Percentiles rank a stretch among this genome's conserved stretches.
These are phyloP conservation scores for Talaromyces sp. DNA, from an alignment of 2,329 filamentous ascomycete genomes.

Conservation along the genomic window DNA sequence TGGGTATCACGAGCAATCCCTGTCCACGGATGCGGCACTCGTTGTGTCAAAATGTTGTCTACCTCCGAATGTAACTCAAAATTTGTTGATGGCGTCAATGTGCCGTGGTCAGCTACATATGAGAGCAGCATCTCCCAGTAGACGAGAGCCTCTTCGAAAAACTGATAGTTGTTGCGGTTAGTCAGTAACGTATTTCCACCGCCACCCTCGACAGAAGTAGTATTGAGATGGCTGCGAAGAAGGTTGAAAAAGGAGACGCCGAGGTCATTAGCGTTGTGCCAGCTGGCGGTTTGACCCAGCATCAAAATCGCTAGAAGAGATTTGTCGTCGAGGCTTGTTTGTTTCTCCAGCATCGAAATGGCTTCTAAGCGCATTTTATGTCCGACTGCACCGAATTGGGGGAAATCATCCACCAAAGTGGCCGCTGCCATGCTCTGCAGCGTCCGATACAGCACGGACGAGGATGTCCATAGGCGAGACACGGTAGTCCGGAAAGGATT, in stretches of 20 bases:
- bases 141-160: slow-evolving; percentile 53
- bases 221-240: slow-evolving; percentile 38
- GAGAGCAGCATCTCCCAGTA: slow-evolving; percentile 59
- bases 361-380: slow-evolving; percentile 51
- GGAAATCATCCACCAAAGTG: slow-evolving; percentile 55
- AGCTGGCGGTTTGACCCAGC: slow-evolving; percentile 56
- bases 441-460: slow-evolving; percentile 55
- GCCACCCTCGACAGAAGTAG: slow-evolving; percentile 29
- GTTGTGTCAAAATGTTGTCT: slow-evolving; percentile 28
- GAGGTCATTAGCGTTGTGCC: slow-evolving; percentile 55
- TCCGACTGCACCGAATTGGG: slow-evolving; percentile 48
- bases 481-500: slow-evolving; percentile 60
- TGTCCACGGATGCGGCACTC: slow-evolving; percentile 36
- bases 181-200: slow-evolving; percentile 13
- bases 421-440: slow-evolving; percentile 63
- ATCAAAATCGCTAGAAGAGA: slow-evolving; percentile 56
- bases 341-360: slow-evolving; percentile 47
- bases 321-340: slow-evolving; percentile 48
- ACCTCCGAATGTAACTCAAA: slow-evolving; percentile 15
- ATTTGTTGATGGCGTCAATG: slow-evolving; percentile 21
- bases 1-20: slow-evolving; percentile 35
- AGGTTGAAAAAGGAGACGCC: slow-evolving; percentile 50
- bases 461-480: slow-evolving; percentile 54
- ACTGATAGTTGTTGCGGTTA: slow-evolving; percentile 43
- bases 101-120: slow-evolving; percentile 46